Conservation (phyloP, 805 yeast genomes). For the Candida pseudoglaebosa region DNA sequence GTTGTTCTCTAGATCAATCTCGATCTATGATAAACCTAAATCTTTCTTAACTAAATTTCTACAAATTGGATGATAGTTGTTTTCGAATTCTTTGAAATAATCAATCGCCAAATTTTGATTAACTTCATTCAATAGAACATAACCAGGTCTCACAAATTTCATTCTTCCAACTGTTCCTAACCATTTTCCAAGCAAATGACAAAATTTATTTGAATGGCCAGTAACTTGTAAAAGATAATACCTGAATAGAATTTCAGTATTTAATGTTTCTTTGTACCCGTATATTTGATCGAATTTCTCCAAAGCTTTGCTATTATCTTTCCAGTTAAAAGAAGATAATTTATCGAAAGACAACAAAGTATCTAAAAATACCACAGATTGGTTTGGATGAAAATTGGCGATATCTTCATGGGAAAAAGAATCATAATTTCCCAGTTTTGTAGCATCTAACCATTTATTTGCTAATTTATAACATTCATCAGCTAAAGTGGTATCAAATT, state of each 20-base stretch:
- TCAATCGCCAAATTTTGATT: constrained; percentile 61
- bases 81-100: constrained; percentile 59
- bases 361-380: constrained; percentile 76
- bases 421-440: constrained; percentile 17
- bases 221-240: constrained; percentile 67
- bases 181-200: constrained; percentile 69
- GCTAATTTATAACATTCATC: constrained; percentile 68
- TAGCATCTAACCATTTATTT: constrained; percentile 53
- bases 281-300: constrained; percentile 30
- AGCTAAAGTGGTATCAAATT: constrained; percentile 74
- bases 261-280: constrained; percentile 50
- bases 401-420: constrained; percentile 50
- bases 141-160: constrained; percentile 92
- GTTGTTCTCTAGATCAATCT: not conserved
- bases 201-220: constrained; percentile 44
- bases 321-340: constrained; percentile 34
- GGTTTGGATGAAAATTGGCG: constrained; percentile 62
- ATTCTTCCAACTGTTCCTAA: constrained; percentile 89
- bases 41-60: constrained; percentile 80
- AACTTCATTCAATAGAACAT: constrained; percentile 57
- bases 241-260: constrained; percentile 79
- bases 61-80: constrained; percentile 81
- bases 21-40: constrained; percentile 38
- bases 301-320: constrained; percentile 29
- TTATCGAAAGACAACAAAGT: constrained; percentile 52